Evolutionary conservation across 1,139 yeast species (phyloP).

Genomic region (Kodamaea sp.): DNA sequence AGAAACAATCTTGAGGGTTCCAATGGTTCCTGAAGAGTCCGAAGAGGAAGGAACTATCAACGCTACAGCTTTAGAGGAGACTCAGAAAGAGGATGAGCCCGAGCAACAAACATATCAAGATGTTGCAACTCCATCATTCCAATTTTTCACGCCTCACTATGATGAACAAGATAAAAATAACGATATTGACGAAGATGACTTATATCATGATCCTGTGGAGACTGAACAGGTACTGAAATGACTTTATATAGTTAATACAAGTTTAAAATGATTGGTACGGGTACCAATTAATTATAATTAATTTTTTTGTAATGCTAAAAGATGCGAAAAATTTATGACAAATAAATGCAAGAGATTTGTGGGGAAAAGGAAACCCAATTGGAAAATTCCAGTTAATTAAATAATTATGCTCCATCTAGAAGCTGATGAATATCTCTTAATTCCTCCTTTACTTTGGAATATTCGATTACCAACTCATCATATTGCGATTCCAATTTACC

Average conservation of each 20-base stretch:
- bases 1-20: too few species aligned
- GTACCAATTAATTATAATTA: too few species aligned
- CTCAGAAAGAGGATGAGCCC: conserved; percentile 2
- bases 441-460: conserved; percentile 11
- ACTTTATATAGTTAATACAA: too few species aligned
- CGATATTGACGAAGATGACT: conserved; percentile 13
- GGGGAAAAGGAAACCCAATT: too few species aligned
- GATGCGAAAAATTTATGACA: too few species aligned
- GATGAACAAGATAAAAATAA: conserved; percentile 8
- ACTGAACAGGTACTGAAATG: too few species aligned
- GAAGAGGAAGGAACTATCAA: conserved; percentile 2
- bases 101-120: conserved; percentile 1
- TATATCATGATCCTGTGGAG: conserved; percentile 18
- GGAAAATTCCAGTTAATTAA: not conserved
- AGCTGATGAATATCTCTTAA: conserved; percentile 15
- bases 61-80: not conserved
- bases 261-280: too few species aligned
- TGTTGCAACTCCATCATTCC: conserved; percentile 9
- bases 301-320: too few species aligned
- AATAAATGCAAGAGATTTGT: too few species aligned
- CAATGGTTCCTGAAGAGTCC: conserved; percentile 4
- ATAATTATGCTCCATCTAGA: conserved; percentile 7
- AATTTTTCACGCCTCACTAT: conserved; percentile 16
- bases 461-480: conserved; percentile 10
- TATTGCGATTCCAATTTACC: conserved; percentile 13